Evolutionary conservation across 805 yeast species (phyloP), one percentile per base, ranked within the genome.

Genomic region (Maudiozyma pseudohumilis): DNA sequence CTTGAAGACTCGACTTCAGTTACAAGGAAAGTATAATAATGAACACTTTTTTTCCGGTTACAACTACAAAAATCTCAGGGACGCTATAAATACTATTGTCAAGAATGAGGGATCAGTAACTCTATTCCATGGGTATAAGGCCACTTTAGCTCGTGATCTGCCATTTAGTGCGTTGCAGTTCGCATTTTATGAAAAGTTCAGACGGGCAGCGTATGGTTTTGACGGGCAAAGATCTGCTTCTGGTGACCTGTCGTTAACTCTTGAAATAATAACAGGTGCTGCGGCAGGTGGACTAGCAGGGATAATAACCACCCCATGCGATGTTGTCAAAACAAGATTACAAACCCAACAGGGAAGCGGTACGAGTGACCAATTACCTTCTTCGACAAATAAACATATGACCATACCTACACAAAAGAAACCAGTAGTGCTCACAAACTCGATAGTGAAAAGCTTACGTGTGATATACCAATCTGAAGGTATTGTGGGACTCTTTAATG

Each of bases 141-240:
- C 96, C 20, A 92, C 99, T 0, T 64, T 92, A 42, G 74, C 81
- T 16, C 73, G 99, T 45, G 99, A 92, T 55, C 64, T 92, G 47
- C 99, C 99, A 6, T 92, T 92, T 60, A 82, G 95, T 48, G 97
- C 96, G 1, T 68, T 92, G 36, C 98, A 92, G 56, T 81, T 92
- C 65, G 95, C 97, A 34, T 89, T 92, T 51, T 92, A 92, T 61
- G 98, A 92, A 60, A 74, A 75, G 53, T 80, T 81, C 48, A 68
- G 94, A 50, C 69, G 72, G 44, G 60, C 64, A 49, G 86, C 89
- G 1, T 77, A 65, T 41, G 35, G 41, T 4, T 38, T 66, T 9
- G 66, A 62, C 30, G 48, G 47, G 2, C 55, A 53, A 38, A 44
- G 51, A n/a, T 46, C 65, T 38, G 33, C 45, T 24, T 51, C 43